Conservation (phyloP, 805 yeast genomes). For the Groenewaldozyma tartarivorans region DNA sequence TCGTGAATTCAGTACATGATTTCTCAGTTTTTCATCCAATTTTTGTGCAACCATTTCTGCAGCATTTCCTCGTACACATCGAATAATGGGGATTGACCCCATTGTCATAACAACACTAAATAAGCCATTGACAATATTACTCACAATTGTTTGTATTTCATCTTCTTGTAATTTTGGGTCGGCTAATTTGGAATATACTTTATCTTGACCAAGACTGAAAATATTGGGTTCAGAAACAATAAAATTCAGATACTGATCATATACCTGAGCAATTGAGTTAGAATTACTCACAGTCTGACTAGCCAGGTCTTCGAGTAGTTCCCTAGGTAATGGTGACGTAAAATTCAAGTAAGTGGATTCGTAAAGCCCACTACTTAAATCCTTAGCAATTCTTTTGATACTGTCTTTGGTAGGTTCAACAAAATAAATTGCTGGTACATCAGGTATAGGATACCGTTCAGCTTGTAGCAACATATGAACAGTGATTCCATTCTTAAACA, state of each 20-base stretch:
- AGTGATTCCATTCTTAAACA: slow-evolving; percentile 84
- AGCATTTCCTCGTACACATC: slow-evolving; percentile 89
- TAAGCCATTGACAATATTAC: slow-evolving; percentile 65
- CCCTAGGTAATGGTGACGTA: slow-evolving; percentile 69
- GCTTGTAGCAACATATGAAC: slow-evolving; percentile 70
- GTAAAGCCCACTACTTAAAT: slow-evolving; percentile 65
- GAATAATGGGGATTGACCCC: slow-evolving; percentile 76
- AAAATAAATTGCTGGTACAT: slow-evolving; percentile 90
- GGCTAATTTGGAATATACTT: slow-evolving; percentile 61
- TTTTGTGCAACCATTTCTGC: slow-evolving; percentile 90
- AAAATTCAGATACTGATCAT: slow-evolving; percentile 88
- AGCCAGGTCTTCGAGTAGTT: slow-evolving; percentile 80
- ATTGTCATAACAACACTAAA: slow-evolving; percentile 71
- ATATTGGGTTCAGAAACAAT: slow-evolving; percentile 88
- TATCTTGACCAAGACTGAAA: slow-evolving; percentile 63
- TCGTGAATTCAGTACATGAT: slow-evolving; percentile 63
- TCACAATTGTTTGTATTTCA: slow-evolving; percentile 58
- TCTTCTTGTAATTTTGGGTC: slow-evolving; percentile 67
- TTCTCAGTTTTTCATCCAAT: slow-evolving; percentile 74
- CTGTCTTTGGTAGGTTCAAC: slow-evolving; percentile 81
- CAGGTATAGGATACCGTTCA: slow-evolving; percentile 75
- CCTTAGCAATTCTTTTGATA: slow-evolving; percentile 57
- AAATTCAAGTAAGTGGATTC: slow-evolving; percentile 77
- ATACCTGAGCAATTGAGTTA: slow-evolving; percentile 72
- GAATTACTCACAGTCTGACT: slow-evolving; percentile 64